These are phyloP conservation scores for Colletotrichum tropicicola DNA, from an alignment of 2,329 filamentous ascomycete genomes.

Conservation along the genomic window DNA sequence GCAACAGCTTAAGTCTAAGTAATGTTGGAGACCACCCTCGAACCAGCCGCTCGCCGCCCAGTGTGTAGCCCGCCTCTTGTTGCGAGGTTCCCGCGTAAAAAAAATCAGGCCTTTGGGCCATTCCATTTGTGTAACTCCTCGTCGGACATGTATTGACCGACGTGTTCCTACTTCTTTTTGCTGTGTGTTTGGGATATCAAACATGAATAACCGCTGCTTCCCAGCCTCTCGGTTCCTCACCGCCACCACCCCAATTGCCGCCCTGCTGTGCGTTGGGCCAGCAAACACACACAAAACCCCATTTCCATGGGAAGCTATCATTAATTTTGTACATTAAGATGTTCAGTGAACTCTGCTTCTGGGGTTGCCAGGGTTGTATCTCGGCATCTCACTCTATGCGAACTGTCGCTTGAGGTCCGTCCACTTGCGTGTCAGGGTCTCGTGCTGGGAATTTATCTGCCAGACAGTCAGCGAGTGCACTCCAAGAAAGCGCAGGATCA, in stretches of 20 bases:
- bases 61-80: background rate
- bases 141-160: background rate
- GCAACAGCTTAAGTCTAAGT: no score
- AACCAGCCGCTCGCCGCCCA: background rate
- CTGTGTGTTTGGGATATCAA: slow-evolving; percentile 17
- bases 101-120: background rate
- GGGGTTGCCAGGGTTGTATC: slow-evolving; percentile 17
- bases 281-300: slow-evolving; percentile 29
- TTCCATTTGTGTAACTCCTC: background rate
- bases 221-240: background rate
- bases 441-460: slow-evolving; percentile 77
- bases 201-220: slow-evolving; percentile 1
- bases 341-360: slow-evolving; percentile 28
- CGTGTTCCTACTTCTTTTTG: background rate
- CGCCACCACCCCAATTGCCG: slow-evolving; percentile 6
- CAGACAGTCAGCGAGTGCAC: background rate
- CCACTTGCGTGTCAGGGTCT: slow-evolving; percentile 80
- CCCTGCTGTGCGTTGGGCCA: slow-evolving; percentile 28
- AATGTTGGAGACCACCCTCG: no score
- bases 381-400: slow-evolving; percentile 40
- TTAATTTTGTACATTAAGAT: slow-evolving; percentile 32
- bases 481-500: background rate
- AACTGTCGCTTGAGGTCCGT: slow-evolving; percentile 74
- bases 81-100: background rate
- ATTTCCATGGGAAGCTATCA: slow-evolving; percentile 24